These are phyloP conservation scores for Echeveria elegans DNA, from an alignment of 164 flowering plant genomes.

Conservation along the genomic window DNA sequence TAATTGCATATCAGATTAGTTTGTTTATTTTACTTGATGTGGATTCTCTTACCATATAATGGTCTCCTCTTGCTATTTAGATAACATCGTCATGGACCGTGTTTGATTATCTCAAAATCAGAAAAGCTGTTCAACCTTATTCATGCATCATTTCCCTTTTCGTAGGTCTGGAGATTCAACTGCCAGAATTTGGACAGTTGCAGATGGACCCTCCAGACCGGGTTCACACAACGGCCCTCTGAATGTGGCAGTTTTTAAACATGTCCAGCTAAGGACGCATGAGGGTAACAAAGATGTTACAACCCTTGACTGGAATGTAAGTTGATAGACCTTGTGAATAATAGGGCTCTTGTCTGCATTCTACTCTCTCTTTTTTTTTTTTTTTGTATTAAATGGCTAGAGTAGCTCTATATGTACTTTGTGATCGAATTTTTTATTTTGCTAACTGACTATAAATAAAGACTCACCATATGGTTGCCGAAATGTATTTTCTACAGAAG, in stretches of 20 bases:
- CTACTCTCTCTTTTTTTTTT: background rate
- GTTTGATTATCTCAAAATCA: background rate
- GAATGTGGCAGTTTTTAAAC: slow-evolving; percentile 68
- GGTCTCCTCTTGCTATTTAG: background rate
- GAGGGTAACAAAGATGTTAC: slow-evolving; percentile 96
- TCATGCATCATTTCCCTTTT: slow-evolving; percentile 8
- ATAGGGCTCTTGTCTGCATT: background rate
- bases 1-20: background rate
- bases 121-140: background rate
- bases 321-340: slow-evolving; percentile 16
- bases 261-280: slow-evolving; percentile 72
- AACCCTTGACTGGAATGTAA: slow-evolving; percentile 99
- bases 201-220: slow-evolving; percentile 49
- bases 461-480: too few relatives aligned
- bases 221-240: slow-evolving; percentile 37
- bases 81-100: background rate
- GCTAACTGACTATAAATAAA: too few relatives aligned
- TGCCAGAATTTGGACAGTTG: slow-evolving; percentile 88
- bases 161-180: slow-evolving; percentile 94
- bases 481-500: too few relatives aligned
- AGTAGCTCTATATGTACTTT: too few relatives aligned
- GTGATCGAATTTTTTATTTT: too few relatives aligned
- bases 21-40: background rate
- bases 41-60: background rate
- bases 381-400: background rate